Evolutionary conservation across 352 stramenopile species (phyloP), one percentile per base, ranked within the genome.

Genomic region (Thraustochytrium sp.): DNA sequence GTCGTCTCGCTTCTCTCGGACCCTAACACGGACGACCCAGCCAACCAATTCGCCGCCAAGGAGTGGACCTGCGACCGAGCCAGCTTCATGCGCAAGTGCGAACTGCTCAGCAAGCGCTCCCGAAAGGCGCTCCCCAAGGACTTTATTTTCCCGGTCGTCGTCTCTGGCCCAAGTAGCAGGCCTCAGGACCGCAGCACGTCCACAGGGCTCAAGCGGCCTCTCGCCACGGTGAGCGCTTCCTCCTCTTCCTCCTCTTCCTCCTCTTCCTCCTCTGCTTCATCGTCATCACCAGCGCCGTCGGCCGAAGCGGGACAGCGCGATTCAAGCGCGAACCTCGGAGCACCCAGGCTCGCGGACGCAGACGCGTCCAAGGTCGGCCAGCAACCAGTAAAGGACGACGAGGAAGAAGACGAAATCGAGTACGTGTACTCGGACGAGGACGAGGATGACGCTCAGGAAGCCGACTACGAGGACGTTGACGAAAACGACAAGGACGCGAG

Each of bases 1-100:
- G 75, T 84, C 29, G 36, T 83, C 11, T 84, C 75, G 38, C 61
- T 84, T 37, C 61, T 84, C 18, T 84, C 75, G 21, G 75, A 84
- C 44, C 75, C 75, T 13, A 84, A 84, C 16, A 21, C 23, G 23
- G 42, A 75, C 38, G 75, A 84, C 38, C 75, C 75, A 0, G 75
- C 75, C 23, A 84, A 84, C 40, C 44, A 73, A n/a, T 42, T 38
- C 40, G 75, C 75, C 23, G 75, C 75, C 16, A 23, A 75, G 34
- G 38, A 62, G 13, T 84, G 51, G 40, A 29, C 65, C 5, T 18
- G 0, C n/a, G 44, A 84, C 26, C 54, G 44, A 21, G 38, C 21
- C 5, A 5, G 16, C 18, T 84, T 84, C 31, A 23, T 48, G 13
- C 13, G 2, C 9, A 75, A 78, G 40, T 48, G 31, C 23, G 48